Base-by-base conservation (phyloP, 140 eudicot species). In the Flaveria floridana region DNA sequence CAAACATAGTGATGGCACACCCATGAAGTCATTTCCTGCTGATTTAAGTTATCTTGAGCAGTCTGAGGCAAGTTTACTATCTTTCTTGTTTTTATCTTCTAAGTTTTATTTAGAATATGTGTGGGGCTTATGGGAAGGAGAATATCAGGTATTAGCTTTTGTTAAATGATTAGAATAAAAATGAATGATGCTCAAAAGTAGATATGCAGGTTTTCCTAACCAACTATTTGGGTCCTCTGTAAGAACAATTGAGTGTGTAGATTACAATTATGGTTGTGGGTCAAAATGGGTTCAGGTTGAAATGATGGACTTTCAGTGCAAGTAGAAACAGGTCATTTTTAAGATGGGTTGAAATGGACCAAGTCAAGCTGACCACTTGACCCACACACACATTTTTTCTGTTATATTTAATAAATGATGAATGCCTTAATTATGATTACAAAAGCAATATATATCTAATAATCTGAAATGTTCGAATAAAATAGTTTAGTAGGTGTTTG, bases 41-140 rank as follows among this genome's bases (percentile, higher is more conserved):
- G 97, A 95, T 82, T 91, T 95, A 39, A 80, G 85, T 59, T 76
- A 80, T 68, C 95, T 95, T 11, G 96, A 95, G 65, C 89, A 92
- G 67, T 76, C 85, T 82, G 84, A 87, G 96, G 99, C 64, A 65
- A 65, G 53, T 37, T 16, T n/a, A 64, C 47, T 64, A 7, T 2
- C 14, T 62, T 65, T 39, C 16, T 39, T 39, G 52, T 65, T 39
- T 39, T 11, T 39, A 13, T 0, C 59, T 65, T 15, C 8, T 2
- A 37, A 20, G 15, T 13, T 55, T 50, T 41, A 1, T 66, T n/a
- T 48, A 6, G 8, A 50, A 30, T 18, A 30, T 28, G 9, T 51
- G 23, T 15, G 23, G 16, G 7, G 20, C 9, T 41, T 20, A 30
- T 15, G 48, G 69, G 48, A n/a, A 64, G 48, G 30, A 58, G 3